These are phyloP conservation scores for Blastocrithidia nonstop DNA, from an alignment of 208 protist species.

Conservation along the genomic window DNA sequence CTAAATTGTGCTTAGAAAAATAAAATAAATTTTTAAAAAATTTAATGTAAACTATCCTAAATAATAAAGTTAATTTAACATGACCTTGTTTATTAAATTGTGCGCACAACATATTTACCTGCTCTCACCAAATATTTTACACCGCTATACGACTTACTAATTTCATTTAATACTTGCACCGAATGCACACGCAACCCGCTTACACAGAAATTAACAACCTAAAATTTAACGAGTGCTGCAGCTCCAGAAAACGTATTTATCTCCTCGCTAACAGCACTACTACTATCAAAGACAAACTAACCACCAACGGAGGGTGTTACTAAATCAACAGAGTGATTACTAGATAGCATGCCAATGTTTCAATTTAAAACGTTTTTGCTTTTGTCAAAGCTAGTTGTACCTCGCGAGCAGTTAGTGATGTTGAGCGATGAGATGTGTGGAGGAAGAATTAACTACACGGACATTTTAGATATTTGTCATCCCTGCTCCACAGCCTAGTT, in stretches of 20 bases:
- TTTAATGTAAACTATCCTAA: neutral
- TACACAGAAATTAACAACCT: slow-evolving; percentile 49
- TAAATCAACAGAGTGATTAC: slow-evolving; percentile 22
- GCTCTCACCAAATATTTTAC: slow-evolving; percentile 68
- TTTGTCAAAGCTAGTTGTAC: slow-evolving; percentile 61
- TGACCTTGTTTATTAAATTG: no score
- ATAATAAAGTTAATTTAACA: slow-evolving; percentile 20
- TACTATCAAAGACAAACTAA: slow-evolving; percentile 32
- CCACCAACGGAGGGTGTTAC: slow-evolving; percentile 50
- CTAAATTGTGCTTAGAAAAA: neutral
- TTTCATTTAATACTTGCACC: slow-evolving; percentile 69
- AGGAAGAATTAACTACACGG: slow-evolving; percentile 49
- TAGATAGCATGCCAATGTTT: slow-evolving; percentile 70
- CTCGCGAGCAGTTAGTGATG: slow-evolving; percentile 47
- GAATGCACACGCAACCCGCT: slow-evolving; percentile 63
- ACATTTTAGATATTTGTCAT: no score
- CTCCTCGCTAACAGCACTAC: neutral
- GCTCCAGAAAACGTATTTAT: neutral
- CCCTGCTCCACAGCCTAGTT: no score
- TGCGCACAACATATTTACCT: slow-evolving; percentile 71
- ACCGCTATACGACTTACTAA: slow-evolving; percentile 74
- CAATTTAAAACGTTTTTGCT: slow-evolving; percentile 42
- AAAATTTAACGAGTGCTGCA: slow-evolving; percentile 40
- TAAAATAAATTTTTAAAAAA: neutral
- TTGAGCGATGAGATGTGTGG: slow-evolving; percentile 35